Evolutionary conservation across 140 eudicot genomes (phyloP), one percentile per base, ranked within the genome.

Genomic region (Anethum foeniculum): DNA sequence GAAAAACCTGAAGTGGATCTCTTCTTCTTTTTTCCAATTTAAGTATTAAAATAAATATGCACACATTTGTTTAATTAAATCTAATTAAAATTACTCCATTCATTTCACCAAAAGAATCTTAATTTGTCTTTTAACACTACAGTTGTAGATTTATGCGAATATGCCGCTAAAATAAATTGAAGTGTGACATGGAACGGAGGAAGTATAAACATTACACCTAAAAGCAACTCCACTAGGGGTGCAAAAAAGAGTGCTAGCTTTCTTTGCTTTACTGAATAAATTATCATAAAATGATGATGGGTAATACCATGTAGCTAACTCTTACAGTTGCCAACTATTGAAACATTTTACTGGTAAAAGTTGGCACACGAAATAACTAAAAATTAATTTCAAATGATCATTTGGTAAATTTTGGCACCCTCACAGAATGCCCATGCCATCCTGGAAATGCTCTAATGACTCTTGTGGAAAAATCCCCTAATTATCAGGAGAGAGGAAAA

Each of bases 401-500:
- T 25, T 62, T 10, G 0, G 18, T 0, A 25, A 25, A 25, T 62
- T 54, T 62, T 25, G 71, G 32, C 69, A 62, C 71, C 71, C 62
- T 19, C 71, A 3, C 18, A 27, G 2, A 62, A 34, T 62, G 71
- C 36, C 0, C 28, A 28, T 60, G 68, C 68, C 32, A 60, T 60
- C 30, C 68, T 60, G 32, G 36, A 62, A 15, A 62, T 62, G 14
- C 71, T 62, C 36, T 62, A 60, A 60, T 60, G 69, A n/a, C 69
- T 58, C 67, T 25, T 62, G 4, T 21, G 65, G 12, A 6, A 56
- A 56, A 56, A 21, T 21, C 6, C 7, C 36, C 71, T 62, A 62
- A 62, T 62, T 13, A 9, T 62, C 1, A 3, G 36, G 80, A 78
- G 80, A 78, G 86, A 71, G 80, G 64, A 77, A 73, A 71, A 87